Conservation (phyloP, 2,329 filamentous ascomycete genomes). For the Penicillium capsulatum region DNA sequence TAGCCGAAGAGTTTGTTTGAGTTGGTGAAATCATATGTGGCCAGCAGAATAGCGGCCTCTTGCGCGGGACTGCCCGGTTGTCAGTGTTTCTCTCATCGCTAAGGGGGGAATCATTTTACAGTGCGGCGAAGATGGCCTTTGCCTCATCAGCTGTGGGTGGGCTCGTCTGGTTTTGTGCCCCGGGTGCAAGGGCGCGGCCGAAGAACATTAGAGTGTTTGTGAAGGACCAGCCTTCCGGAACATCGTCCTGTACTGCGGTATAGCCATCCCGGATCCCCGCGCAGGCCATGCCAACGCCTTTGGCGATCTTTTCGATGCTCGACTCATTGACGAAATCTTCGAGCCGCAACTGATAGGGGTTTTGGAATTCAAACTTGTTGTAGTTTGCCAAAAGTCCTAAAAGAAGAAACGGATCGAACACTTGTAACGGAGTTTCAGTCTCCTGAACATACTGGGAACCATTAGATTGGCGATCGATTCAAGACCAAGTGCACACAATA, state of each 20-base stretch:
- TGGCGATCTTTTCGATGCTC: conserved; percentile 76
- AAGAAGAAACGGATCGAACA: conserved; percentile 72
- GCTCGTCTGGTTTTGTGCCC: conserved; percentile 56
- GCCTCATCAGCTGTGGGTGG: conserved; percentile 72
- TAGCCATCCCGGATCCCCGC: conserved; percentile 67
- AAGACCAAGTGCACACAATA: conserved; percentile 37
- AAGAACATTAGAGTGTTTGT: conserved; percentile 77
- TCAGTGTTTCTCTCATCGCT: conserved; percentile 18
- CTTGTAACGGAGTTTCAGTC: conserved; percentile 59
- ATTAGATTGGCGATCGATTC: conserved; percentile 1
- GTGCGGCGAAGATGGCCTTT: conserved; percentile 71
- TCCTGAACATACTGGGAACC: conserved; percentile 72
- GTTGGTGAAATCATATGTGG: conserved; percentile 88
- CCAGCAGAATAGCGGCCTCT: conserved; percentile 74
- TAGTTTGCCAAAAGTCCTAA: conserved; percentile 90
- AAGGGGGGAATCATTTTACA: conserved; percentile 50
- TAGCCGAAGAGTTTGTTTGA: conserved; percentile 94
- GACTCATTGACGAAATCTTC: conserved; percentile 94
- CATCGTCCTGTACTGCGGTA: conserved; percentile 80
- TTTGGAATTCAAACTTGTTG: conserved; percentile 99
- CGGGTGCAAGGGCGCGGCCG: conserved; percentile 69
- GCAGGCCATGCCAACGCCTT: conserved; percentile 70
- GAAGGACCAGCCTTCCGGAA: conserved; percentile 84
- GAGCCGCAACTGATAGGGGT: conserved; percentile 85
- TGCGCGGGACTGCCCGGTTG: conserved; percentile 61